Evolutionary conservation across 2,329 filamentous ascomycete species (phyloP).

Genomic region (Mollisia scopiformis): DNA sequence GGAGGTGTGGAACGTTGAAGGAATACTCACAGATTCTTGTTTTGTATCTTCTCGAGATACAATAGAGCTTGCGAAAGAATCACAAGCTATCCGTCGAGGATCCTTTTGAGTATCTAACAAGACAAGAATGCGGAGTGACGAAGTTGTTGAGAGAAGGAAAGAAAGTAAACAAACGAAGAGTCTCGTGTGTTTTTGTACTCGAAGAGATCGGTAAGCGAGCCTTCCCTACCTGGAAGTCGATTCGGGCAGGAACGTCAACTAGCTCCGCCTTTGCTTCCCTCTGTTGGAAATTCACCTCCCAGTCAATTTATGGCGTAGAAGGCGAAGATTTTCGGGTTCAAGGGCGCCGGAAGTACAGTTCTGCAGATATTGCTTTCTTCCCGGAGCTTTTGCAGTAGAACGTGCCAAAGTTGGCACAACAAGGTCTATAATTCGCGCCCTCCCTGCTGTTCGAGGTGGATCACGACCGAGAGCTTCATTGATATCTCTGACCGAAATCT

Average conservation of each 20-base stretch:
- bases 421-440: too few species aligned
- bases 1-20: not conserved
- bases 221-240: not conserved
- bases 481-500: too few species aligned
- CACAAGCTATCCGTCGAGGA: slow-evolving; percentile 19
- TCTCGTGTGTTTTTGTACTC: not conserved
- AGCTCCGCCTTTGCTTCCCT: not conserved
- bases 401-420: too few species aligned
- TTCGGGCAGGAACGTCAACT: not conserved
- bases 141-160: slow-evolving; percentile 10
- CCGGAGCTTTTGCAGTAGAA: too few species aligned
- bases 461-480: too few species aligned
- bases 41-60: slow-evolving; percentile 9
- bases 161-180: not conserved
- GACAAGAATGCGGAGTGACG: not conserved
- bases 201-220: not conserved
- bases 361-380: too few species aligned
- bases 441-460: too few species aligned
- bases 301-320: too few species aligned
- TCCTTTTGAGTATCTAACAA: not conserved
- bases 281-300: too few species aligned
- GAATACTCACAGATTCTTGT: slow-evolving; percentile 15
- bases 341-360: too few species aligned
- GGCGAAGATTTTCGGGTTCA: too few species aligned
- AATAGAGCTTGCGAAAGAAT: slow-evolving; percentile 21